Percentiles rank a stretch among this genome's conserved stretches.
These are phyloP conservation scores for Fusarium annulatum DNA, from an alignment of 2,329 filamentous ascomycete species.

Conservation along the genomic window DNA sequence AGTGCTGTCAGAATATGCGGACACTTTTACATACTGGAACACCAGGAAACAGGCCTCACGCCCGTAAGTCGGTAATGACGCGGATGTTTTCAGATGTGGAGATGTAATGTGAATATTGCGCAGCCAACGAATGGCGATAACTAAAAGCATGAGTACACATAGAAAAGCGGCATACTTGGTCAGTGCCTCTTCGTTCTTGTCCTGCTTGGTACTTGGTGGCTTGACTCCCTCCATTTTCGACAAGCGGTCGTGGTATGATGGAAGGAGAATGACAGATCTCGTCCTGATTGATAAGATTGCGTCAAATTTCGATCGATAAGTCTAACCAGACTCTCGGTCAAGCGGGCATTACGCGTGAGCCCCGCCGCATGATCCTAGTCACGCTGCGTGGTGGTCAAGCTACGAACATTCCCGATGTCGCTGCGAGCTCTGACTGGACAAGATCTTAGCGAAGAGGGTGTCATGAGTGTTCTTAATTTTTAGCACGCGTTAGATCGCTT, in stretches of 20 bases:
- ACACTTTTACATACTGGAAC: background rate
- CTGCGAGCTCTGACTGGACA: background rate
- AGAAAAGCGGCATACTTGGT: conserved; percentile 4
- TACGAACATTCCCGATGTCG: background rate
- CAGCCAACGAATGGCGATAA: background rate
- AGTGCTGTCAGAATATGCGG: rapidly evolving
- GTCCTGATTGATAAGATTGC: background rate
- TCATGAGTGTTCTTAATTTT: background rate
- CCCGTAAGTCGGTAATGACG: rapidly evolving
- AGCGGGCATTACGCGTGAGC: background rate
- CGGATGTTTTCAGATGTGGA: background rate
- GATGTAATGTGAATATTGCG: background rate
- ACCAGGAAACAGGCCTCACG: background rate
- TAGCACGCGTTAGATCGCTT: background rate
- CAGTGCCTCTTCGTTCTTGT: conserved; percentile 2
- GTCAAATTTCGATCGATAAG: background rate
- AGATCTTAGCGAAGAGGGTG: background rate
- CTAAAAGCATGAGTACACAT: background rate
- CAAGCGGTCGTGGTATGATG: background rate
- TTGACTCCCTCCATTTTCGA: background rate
- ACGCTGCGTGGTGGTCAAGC: background rate
- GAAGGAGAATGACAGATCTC: background rate
- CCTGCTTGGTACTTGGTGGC: background rate
- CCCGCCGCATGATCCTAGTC: background rate
- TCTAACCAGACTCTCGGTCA: background rate